Percentiles rank a stretch among this genome's conserved stretches.
Evolutionary conservation across 805 yeast genomes (phyloP).

Genomic region (Cyberlindnera mrakii): DNA sequence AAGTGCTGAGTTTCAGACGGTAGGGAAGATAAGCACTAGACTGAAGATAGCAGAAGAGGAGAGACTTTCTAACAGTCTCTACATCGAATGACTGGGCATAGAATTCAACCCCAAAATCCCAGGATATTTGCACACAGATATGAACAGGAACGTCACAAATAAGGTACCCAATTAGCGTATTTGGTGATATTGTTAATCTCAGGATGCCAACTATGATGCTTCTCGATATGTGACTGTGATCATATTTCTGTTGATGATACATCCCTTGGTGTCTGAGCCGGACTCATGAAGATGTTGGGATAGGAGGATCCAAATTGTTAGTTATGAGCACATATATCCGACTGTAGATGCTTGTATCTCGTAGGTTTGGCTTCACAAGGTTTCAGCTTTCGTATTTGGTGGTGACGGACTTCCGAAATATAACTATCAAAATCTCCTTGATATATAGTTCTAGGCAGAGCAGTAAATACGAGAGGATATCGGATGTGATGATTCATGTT

Average conservation of each 20-base stretch:
- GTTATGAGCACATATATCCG: too few relatives aligned
- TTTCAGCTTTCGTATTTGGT: too few relatives aligned
- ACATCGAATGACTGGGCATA: conserved; percentile 54
- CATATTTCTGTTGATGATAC: conserved; percentile 79
- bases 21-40: conserved; percentile 34
- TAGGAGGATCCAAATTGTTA: too few relatives aligned
- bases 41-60: conserved; percentile 52
- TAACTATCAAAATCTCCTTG: too few relatives aligned
- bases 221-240: conserved; percentile 65
- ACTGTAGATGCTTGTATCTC: too few relatives aligned
- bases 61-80: conserved; percentile 67
- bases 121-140: conserved; percentile 40
- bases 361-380: too few relatives aligned
- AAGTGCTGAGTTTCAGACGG: too few relatives aligned
- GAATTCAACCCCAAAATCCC: conserved; percentile 51
- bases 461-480: too few relatives aligned
- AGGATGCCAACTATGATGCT: conserved; percentile 75
- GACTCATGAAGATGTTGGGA: too few relatives aligned
- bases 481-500: too few relatives aligned
- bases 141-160: conserved; percentile 29
- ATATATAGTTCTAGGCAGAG: too few relatives aligned
- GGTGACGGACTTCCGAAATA: too few relatives aligned
- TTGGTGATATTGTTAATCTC: conserved; percentile 43
- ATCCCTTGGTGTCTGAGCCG: conserved; percentile 25
- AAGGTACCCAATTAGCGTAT: conserved; percentile 37